Evolutionary conservation across 768 basidiomycete species (phyloP).

Genomic region (Lactarius deliciosus): DNA sequence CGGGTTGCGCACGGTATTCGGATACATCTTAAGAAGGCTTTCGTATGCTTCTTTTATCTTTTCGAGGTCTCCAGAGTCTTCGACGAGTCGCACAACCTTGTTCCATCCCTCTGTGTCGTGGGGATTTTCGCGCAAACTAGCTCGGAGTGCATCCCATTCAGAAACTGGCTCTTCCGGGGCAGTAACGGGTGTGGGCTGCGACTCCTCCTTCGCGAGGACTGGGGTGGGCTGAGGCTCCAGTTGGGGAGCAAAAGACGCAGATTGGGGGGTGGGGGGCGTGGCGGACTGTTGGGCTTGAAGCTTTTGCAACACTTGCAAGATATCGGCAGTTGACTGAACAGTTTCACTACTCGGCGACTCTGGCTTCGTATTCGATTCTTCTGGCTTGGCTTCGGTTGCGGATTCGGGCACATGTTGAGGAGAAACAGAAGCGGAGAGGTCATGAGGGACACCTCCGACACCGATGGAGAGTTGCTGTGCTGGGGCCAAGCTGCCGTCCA

Average conservation of each 20-base stretch:
- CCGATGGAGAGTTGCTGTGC: conserved; percentile 21
- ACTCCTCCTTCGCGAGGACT: conserved; percentile 22
- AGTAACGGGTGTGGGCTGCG: conserved; percentile 28
- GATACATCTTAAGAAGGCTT: conserved; percentile 78
- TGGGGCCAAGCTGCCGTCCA: conserved; percentile 24
- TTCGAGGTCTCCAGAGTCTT: conserved; percentile 73
- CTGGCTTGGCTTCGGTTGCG: conserved; percentile 11
- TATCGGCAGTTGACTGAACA: conserved; percentile 25
- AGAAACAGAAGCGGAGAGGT: conserved; percentile 16
- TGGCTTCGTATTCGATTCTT: conserved; percentile 21
- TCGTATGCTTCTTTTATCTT: conserved; percentile 82
- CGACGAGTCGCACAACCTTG: conserved; percentile 72
- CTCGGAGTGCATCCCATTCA: conserved; percentile 66
- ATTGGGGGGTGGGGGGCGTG: conserved; percentile 21
- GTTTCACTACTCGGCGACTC: conserved; percentile 23
- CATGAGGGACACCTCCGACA: conserved; percentile 14
- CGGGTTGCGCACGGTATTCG: conserved; percentile 78
- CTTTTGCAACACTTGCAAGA: conserved; percentile 26
- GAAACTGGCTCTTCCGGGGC: conserved; percentile 41
- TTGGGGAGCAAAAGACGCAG: conserved; percentile 13
- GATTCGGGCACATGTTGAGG: conserved; percentile 24
- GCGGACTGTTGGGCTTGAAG: conserved; percentile 27
- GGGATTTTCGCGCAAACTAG: conserved; percentile 63
- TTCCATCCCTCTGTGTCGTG: conserved; percentile 80
- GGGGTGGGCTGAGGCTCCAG: conserved; percentile 17